phyloP scores from a whole-genome alignment of 805 yeast species.

The Candida yuanshanica region DNA sequence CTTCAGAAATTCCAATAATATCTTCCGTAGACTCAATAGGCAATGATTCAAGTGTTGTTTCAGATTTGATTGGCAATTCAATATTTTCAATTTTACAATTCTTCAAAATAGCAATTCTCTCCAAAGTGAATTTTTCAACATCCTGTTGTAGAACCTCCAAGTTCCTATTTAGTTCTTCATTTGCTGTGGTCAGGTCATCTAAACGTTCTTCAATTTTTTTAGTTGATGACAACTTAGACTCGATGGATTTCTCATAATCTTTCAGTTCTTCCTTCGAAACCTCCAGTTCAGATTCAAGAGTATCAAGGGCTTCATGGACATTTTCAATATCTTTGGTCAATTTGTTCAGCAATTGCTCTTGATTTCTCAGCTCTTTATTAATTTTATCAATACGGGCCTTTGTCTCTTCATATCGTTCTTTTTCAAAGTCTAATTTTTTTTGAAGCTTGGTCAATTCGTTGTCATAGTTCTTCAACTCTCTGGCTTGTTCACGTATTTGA shows the following conservation, averaged over 20 bases:
- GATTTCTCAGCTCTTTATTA: constrained; percentile 30
- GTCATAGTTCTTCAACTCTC: constrained; percentile 54
- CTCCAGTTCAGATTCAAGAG: constrained; percentile 36
- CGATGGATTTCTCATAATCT: constrained; percentile 27
- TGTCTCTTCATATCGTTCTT: constrained; percentile 51
- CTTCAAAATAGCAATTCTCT: constrained; percentile 53
- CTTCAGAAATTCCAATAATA: constrained; percentile 35
- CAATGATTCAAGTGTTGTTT: constrained; percentile 55
- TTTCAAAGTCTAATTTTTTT: constrained; percentile 60
- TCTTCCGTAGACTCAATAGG: constrained; percentile 47
- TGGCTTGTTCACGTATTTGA: constrained; percentile 46
- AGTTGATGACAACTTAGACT: constrained; percentile 27
- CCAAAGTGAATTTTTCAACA: constrained; percentile 46
- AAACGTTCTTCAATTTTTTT: constrained; percentile 45
- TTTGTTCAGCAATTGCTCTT: constrained; percentile 29
- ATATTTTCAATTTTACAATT: constrained; percentile 72
- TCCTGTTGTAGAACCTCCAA: constrained; percentile 43
- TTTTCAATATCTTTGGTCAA: constrained; percentile 29
- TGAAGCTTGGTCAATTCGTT: constrained; percentile 57
- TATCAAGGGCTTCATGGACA: constrained; percentile 30
- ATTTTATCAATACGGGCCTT: constrained; percentile 40
- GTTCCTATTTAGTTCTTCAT: constrained; percentile 28
- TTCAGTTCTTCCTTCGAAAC: constrained; percentile 31
- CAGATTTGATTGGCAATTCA: constrained; percentile 43
- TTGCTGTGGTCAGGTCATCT: constrained; percentile 27